phyloP scores from a whole-genome alignment of 495 filamentous ascomycete species.

The Chaetomium tenue region DNA sequence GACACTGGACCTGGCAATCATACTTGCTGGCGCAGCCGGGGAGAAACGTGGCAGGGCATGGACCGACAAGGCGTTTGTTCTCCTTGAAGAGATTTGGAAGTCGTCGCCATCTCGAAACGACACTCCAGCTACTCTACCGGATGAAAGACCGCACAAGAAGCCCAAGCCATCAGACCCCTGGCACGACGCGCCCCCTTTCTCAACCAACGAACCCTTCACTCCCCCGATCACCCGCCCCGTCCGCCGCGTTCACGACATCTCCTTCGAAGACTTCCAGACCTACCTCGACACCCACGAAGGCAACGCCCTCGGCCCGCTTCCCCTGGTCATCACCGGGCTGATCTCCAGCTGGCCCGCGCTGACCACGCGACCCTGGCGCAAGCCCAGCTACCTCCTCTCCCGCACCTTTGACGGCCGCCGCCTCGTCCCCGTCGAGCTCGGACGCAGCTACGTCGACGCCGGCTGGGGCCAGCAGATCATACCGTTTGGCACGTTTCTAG shows the following conservation, averaged over 20 bases:
- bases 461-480: constrained; percentile 86
- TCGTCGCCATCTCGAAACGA: background rate
- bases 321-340: constrained; percentile 67
- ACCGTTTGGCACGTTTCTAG: constrained; percentile 69
- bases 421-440: constrained; percentile 86
- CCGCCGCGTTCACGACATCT: constrained; percentile 37
- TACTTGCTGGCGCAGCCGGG: constrained; percentile 72
- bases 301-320: constrained; percentile 43
- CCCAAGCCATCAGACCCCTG: constrained; percentile 5
- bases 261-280: constrained; percentile 63
- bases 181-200: constrained; percentile 42
- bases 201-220: constrained; percentile 41
- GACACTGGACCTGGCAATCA: constrained; percentile 73
- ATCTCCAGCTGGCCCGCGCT: constrained; percentile 76
- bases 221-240: constrained; percentile 44
- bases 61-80: constrained; percentile 55
- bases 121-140: background rate
- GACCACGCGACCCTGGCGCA: constrained; percentile 66
- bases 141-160: constrained; percentile 9
- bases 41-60: constrained; percentile 51
- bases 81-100: constrained; percentile 41
- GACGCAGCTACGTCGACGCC: constrained; percentile 80
- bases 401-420: constrained; percentile 74
- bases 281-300: constrained; percentile 49
- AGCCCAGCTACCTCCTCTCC: constrained; percentile 68